Evolutionary conservation across 192 early-diverging fungal species (phyloP).

Genomic region (Jimgerdemannia flammicorona): DNA sequence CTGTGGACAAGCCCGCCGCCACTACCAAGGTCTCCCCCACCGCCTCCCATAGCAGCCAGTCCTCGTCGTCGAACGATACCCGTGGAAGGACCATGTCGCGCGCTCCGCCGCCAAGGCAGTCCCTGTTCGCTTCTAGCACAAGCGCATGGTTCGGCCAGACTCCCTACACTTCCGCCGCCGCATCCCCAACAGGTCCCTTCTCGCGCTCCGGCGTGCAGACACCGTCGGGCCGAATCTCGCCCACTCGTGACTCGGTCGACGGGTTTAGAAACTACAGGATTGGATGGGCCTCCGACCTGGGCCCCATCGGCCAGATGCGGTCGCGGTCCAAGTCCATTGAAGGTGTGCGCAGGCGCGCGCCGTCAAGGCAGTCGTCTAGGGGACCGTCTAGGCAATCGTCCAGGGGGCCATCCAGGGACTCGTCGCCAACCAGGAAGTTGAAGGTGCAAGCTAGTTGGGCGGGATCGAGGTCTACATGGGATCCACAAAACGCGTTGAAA

Average conservation of each 20-base stretch:
- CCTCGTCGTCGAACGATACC: neutral
- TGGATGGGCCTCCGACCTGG: neutral
- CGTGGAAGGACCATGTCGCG: neutral
- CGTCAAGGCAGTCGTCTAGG: neutral
- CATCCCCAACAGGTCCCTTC: neutral
- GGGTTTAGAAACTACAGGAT: neutral
- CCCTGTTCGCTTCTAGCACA: neutral
- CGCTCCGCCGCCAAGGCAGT: neutral
- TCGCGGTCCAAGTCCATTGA: neutral
- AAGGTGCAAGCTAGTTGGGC: neutral
- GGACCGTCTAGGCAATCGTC: neutral
- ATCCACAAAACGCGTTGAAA: neutral
- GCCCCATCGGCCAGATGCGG: too few relatives aligned
- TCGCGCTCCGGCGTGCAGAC: neutral
- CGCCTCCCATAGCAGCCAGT: neutral
- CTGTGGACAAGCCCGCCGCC: neutral
- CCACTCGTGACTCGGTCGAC: neutral
- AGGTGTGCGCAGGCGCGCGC: neutral
- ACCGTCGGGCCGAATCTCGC: neutral
- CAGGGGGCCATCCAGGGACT: neutral
- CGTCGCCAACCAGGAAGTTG: neutral
- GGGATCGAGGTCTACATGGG: neutral
- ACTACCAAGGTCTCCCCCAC: neutral
- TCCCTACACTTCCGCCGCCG: constrained; percentile 1
- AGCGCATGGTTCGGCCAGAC: neutral